Evolutionary conservation across 164 flowering plant genomes (phyloP), one percentile per base, ranked within the genome.

Genomic region (Chloranthus sessilifolius): DNA sequence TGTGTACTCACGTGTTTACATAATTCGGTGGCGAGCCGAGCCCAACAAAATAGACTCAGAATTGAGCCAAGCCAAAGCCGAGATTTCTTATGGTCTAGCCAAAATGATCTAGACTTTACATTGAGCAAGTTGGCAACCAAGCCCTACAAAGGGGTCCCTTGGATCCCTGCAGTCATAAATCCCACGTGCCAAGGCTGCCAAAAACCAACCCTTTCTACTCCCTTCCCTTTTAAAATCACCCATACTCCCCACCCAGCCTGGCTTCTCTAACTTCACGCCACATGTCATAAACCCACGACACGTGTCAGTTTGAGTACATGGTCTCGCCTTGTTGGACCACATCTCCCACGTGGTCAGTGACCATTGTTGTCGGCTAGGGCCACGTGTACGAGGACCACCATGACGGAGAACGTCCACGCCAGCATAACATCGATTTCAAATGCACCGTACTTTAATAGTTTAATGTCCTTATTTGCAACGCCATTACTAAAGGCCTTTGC

Each of bases 321-420:
- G 6, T 3, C 19, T 38, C 41, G n/a, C 47, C 31, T 44, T 25
- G 5, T 45, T 58, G 82, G 82, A 76, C 81, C 78, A 77, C 79
- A 15, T 2, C 41, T 47, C 66, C 72, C 79, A 69, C 77, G 75
- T 70, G 82, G 73, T 70, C 63, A 73, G n/a, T n/a, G n/a, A n/a
- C n/a, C n/a, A n/a, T n/a, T n/a, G n/a, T n/a, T n/a, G n/a, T n/a
- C n/a, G n/a, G n/a, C n/a, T n/a, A n/a, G n/a, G 30, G 33, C 20
- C 71, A 69, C 75, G 58, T 59, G 62, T n/a, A n/a, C 65, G 34
- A 56, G 75, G 71, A 71, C 71, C 71, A 71, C 75, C 64, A n/a
- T 35, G 20, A 12, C 21, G 25, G 7, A 43, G 60, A 37, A 35
- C 7, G 20, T 51, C 56, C 58, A 30, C 29, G 4, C 34, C 55